Percentiles rank a stretch among this genome's conserved stretches.
These are phyloP conservation scores for Lentinula boryana DNA, from an alignment of 768 basidiomycete species.

Conservation along the genomic window DNA sequence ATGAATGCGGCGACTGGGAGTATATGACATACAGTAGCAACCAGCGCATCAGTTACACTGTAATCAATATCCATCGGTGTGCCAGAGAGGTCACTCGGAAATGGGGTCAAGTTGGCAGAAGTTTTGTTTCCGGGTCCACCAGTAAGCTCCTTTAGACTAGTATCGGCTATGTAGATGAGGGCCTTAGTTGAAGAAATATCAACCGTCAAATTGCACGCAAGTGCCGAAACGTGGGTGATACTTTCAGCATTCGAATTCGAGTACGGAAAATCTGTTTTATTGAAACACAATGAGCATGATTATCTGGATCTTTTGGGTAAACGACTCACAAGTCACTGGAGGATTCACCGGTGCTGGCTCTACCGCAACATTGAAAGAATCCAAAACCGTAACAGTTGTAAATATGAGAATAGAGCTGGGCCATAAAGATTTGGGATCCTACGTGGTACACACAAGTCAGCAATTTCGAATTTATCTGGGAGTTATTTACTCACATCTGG, in stretches of 20 bases:
- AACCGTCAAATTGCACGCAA: slow-evolving; percentile 6
- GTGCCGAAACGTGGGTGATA: background rate
- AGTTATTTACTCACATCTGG: too few species aligned
- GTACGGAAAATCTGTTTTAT: background rate
- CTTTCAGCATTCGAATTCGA: background rate
- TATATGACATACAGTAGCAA: background rate
- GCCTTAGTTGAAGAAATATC: background rate
- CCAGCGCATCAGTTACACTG: background rate
- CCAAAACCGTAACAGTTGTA: background rate
- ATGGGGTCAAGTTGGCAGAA: background rate
- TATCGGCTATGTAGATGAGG: background rate
- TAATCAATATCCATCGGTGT: background rate
- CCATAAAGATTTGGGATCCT: background rate
- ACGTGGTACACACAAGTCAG: background rate
- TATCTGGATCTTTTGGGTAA: too few species aligned
- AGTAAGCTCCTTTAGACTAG: background rate
- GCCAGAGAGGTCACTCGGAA: background rate
- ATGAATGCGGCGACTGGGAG: too few species aligned
- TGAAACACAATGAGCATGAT: background rate
- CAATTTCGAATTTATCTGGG: too few species aligned
- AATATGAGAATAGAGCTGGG: background rate
- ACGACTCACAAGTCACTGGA: slow-evolving; percentile 1
- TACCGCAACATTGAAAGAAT: background rate
- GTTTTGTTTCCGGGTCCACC: background rate
- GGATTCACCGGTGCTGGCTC: background rate